Base-by-base conservation (phyloP, 768 basidiomycete species). In the Vishniacozyma victoriae region DNA sequence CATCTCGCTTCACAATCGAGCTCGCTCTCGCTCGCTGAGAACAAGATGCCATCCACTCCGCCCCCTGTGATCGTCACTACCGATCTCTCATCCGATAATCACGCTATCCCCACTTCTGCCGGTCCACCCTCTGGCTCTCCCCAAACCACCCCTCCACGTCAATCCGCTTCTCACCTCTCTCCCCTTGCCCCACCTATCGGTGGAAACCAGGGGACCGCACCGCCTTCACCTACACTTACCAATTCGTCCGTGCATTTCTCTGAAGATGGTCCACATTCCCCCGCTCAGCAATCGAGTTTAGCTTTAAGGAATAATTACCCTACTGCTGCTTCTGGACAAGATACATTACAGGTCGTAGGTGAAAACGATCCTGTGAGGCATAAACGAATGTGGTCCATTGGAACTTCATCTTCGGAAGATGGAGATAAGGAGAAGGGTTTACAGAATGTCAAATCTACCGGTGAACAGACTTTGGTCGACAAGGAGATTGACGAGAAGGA, bases 291-390 rank as follows among this genome's bases (percentile, higher is more conserved):
- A 19, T 50, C 62, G 6, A 44, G 64, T 12, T 52, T 71, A n/a
- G 67, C 62, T 6, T 46, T 71, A 23, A 20, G 69, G n/a, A 59
- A 62, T n/a, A 71, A 71, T 41, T 19, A 69, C 41, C 69, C 69
- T 3, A 68, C 62, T 9, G 57, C 54, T 5, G 49, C 57, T 7
- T 49, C 52, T 20, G 66, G 66, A 3, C 52, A 31, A 35, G 63
- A 65, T 11, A 68, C 63, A 0, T 51, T 70, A 14, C 35, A 54
- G 20, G 57, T 59, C 14, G 36, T 67, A 9, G 46, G 39, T n/a
- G 54, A 51, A 33, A 24, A 48, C 19, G 47, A 40, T 35, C 23
- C 35, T 24, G 39, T 50, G 37, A 41, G 62, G 19, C 57, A 63
- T 38, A 41, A 55, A 16, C 46, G 67, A 12, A 54, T 55, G 4